A percentile compares a stretch with the other conserved stretches of the same genome.
Evolutionary conservation across 2,329 filamentous ascomycete genomes (phyloP).

Genomic region (Aureobasidium mangrovei): DNA sequence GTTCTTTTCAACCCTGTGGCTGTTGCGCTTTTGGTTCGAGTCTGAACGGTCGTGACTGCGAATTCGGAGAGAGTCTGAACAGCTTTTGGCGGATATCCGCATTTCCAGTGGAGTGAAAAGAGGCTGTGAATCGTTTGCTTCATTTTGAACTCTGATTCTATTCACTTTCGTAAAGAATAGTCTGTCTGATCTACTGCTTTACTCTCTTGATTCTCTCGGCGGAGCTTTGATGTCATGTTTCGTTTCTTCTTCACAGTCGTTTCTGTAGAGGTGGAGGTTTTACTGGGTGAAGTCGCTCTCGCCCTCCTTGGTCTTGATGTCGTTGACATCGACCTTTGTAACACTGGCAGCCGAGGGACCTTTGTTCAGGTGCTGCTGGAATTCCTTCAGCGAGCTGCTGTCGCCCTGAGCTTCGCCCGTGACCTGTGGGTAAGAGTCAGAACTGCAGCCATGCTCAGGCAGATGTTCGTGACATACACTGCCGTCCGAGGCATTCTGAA

Average conservation of each 20-base stretch:
- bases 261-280: not conserved
- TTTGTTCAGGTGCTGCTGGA: conserved; percentile 65
- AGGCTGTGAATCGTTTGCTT: too few species aligned
- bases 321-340: conserved; percentile 60
- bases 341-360: conserved; percentile 68
- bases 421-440: conserved; percentile 48
- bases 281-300: conserved; percentile 53
- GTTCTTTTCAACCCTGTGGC: too few species aligned
- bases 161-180: not conserved
- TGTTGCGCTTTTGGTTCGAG: too few species aligned
- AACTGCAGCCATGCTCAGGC: not conserved
- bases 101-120: too few species aligned
- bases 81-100: too few species aligned
- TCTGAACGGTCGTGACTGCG: too few species aligned
- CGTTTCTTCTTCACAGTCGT: not conserved
- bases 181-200: not conserved
- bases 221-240: not conserved
- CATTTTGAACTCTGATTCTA: too few species aligned
- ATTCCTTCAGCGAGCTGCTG: conserved; percentile 53
- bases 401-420: conserved; percentile 81
- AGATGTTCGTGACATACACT: conserved; percentile 23
- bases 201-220: too few species aligned
- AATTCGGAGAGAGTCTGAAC: too few species aligned
- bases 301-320: conserved; percentile 55
- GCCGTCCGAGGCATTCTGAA: conserved; percentile 39